Conservation (phyloP, 148 eudicot species). For the Rhododendron vialii region DNA sequence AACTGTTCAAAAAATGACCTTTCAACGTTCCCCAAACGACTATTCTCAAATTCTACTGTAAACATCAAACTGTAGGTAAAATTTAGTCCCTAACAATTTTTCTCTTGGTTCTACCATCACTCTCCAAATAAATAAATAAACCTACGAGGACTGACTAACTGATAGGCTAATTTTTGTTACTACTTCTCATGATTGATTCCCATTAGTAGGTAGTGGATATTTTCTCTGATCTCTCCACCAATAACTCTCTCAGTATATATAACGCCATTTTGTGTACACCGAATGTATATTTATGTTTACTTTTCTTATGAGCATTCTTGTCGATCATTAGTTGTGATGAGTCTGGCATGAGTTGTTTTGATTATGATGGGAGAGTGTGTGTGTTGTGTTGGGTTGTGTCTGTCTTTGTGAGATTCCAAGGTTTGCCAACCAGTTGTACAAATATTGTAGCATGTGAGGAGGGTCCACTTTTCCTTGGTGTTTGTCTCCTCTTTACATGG, state of each 20-base stretch:
- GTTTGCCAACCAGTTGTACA: slow-evolving; percentile 2
- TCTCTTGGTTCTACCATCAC: neutral
- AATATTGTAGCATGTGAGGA: neutral
- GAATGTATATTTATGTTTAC: neutral
- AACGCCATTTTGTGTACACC: neutral
- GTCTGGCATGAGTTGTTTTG: slow-evolving; percentile 9
- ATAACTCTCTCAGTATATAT: neutral
- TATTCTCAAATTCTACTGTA: too few species aligned
- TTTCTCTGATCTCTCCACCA: neutral
- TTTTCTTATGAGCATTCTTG: neutral
- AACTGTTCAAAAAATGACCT: too few species aligned
- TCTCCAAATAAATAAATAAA: too few species aligned
- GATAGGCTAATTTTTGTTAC: too few species aligned
- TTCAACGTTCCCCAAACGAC: too few species aligned
- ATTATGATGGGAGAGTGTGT: neutral
- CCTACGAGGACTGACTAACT: neutral
- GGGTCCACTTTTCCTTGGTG: neutral
- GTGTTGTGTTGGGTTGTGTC: neutral
- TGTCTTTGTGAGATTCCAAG: neutral
- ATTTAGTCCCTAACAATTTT: too few species aligned
- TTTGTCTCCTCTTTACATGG: neutral
- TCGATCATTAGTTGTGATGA: neutral
- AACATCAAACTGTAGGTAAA: too few species aligned
- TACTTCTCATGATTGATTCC: too few species aligned
- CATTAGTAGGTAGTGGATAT: too few species aligned